Evolutionary conservation across 2,329 filamentous ascomycete genomes (phyloP).

Genomic region (Sclerotinia spermophila): DNA sequence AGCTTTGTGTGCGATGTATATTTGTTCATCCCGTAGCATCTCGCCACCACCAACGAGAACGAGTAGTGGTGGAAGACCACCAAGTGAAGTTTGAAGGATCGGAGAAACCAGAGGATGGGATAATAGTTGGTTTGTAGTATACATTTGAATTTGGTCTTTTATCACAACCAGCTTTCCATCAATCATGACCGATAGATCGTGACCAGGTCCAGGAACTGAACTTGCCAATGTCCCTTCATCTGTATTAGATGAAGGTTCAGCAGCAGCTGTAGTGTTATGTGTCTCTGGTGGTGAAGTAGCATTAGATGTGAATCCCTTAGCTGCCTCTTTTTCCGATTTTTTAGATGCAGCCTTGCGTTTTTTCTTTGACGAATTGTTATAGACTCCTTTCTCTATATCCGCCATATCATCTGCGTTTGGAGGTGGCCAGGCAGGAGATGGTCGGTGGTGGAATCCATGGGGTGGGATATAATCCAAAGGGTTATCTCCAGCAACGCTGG

Average conservation of each 20-base stretch:
- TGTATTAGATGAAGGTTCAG: slow-evolving; percentile 33
- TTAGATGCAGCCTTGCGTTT: slow-evolving; percentile 28
- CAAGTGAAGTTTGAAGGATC: slow-evolving; percentile 79
- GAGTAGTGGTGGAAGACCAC: slow-evolving; percentile 81
- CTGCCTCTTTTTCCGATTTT: slow-evolving; percentile 38
- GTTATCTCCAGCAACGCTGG: slow-evolving; percentile 72
- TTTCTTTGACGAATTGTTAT: slow-evolving; percentile 51
- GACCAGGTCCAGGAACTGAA: slow-evolving; percentile 36
- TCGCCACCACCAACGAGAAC: slow-evolving; percentile 88
- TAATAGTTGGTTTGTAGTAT: slow-evolving; percentile 78
- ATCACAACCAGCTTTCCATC: slow-evolving; percentile 69
- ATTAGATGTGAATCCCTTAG: slow-evolving; percentile 39
- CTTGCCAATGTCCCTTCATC: slow-evolving; percentile 29
- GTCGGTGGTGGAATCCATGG: slow-evolving; percentile 85
- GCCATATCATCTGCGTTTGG: slow-evolving; percentile 72
- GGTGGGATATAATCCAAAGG: slow-evolving; percentile 84
- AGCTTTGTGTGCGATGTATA: slow-evolving; percentile 92
- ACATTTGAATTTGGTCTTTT: slow-evolving; percentile 89
- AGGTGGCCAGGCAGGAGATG: slow-evolving; percentile 88
- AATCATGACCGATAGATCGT: slow-evolving; percentile 61
- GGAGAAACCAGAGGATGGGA: slow-evolving; percentile 88
- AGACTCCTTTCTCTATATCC: slow-evolving; percentile 45
- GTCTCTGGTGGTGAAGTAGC: slow-evolving; percentile 29
- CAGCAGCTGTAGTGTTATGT: slow-evolving; percentile 37
- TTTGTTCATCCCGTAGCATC: slow-evolving; percentile 86